phyloP scores from a whole-genome alignment of 768 basidiomycete genomes.

The Dacryopinax spathularia region DNA sequence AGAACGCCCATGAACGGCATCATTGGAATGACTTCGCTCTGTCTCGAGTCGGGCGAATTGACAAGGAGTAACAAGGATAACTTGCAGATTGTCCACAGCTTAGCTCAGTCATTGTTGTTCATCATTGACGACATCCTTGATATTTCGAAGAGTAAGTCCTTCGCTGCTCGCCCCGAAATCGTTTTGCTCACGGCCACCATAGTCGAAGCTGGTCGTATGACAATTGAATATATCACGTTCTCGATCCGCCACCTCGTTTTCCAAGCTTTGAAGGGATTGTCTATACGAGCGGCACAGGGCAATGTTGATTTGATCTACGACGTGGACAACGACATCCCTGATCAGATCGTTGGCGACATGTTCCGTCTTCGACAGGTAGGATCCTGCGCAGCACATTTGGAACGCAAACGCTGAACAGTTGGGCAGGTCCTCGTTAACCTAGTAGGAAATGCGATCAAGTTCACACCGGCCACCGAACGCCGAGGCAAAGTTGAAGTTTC shows the following conservation, averaged over 20 bases:
- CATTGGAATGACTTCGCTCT: conserved; percentile 98
- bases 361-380: conserved; percentile 64
- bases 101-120: conserved; percentile 80
- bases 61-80: conserved; percentile 92
- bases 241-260: conserved; percentile 95
- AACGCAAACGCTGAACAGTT: background rate
- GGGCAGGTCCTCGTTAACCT: conserved; percentile 72
- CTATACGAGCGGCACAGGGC: conserved; percentile 93
- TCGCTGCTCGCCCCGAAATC: background rate
- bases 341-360: conserved; percentile 93
- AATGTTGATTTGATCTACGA: conserved; percentile 93
- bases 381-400: conserved; percentile 17
- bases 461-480: conserved; percentile 67
- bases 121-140: conserved; percentile 99
- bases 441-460: conserved; percentile 94
- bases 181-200: conserved; percentile 11
- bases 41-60: conserved; percentile 78
- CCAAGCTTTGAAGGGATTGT: conserved; percentile 92
- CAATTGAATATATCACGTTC: conserved; percentile 98
- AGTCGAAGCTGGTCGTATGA: conserved; percentile 99
- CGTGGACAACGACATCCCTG: conserved; percentile 88
- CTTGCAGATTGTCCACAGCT: conserved; percentile 82
- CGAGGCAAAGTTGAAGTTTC: conserved; percentile 86
- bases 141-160: conserved; percentile 87
- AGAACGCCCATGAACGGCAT: conserved; percentile 99